Evolutionary conservation across 495 filamentous ascomycete genomes (phyloP).

Genomic region (Hyaloscypha variabilis): DNA sequence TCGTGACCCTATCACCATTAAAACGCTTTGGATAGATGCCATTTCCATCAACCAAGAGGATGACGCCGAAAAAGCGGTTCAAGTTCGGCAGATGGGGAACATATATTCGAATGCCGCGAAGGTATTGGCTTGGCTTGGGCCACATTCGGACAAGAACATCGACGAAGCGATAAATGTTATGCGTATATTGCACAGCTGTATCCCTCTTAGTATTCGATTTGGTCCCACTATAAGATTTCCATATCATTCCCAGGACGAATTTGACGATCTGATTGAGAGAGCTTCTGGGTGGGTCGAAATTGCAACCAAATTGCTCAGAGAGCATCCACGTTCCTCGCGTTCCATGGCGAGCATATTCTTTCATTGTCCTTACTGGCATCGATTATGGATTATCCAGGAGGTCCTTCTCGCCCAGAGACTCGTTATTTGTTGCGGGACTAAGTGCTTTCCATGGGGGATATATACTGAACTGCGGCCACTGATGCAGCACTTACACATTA

Average conservation of each 20-base stretch:
- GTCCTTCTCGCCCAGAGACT: neutral
- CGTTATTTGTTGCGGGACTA: neutral
- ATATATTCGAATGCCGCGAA: slow-evolving; percentile 1
- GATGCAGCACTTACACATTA: neutral
- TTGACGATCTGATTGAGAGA: neutral
- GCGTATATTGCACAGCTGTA: neutral
- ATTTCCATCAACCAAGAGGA: slow-evolving; percentile 12
- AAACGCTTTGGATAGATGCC: slow-evolving; percentile 3
- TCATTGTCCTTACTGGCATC: neutral
- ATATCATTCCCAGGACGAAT: neutral
- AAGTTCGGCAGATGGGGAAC: slow-evolving; percentile 2
- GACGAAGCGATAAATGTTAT: neutral
- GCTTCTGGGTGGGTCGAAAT: neutral
- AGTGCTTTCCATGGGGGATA: neutral
- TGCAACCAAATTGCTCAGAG: neutral
- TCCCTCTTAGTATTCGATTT: neutral
- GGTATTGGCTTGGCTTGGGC: slow-evolving; percentile 1
- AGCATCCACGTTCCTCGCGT: neutral
- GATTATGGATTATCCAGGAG: neutral
- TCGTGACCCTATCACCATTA: neutral
- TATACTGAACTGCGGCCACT: neutral
- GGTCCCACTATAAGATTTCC: neutral
- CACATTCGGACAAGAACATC: neutral
- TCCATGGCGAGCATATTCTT: neutral
- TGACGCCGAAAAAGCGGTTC: neutral